Evolutionary conservation across 2,329 filamentous ascomycete species (phyloP).

Genomic region (Lachnellula arida): DNA sequence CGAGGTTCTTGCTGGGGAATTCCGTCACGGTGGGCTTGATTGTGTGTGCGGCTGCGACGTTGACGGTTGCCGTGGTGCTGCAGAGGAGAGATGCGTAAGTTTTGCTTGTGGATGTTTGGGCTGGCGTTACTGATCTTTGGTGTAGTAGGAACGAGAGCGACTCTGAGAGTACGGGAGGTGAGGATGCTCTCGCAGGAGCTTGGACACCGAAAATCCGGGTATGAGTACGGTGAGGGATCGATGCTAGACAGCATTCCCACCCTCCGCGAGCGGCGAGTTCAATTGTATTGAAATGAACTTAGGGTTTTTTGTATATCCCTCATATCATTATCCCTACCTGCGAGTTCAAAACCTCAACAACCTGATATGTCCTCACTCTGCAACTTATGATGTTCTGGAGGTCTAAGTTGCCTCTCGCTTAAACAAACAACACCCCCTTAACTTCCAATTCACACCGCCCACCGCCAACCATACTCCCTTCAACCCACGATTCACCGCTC

Average conservation of each 20-base stretch:
- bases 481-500: background rate
- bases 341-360: background rate
- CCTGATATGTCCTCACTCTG: background rate
- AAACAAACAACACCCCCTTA: background rate
- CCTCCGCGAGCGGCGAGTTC: no score
- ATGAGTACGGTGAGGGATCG: no score
- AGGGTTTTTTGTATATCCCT: no score
- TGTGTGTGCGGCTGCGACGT: conserved; percentile 20
- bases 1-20: conserved; percentile 24
- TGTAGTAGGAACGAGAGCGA: no score
- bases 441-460: background rate
- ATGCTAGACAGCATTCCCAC: no score
- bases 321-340: background rate
- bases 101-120: background rate
- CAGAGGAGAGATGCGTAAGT: conserved; percentile 22
- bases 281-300: no score
- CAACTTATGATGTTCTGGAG: no score
- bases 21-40: conserved; percentile 23
- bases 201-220: no score
- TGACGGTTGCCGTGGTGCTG: conserved; percentile 20
- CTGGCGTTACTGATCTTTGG: no score
- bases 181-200: no score
- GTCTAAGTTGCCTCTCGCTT: no score
- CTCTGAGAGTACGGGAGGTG: no score
- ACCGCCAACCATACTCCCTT: background rate